Percentiles rank a stretch among this genome's conserved stretches.
phyloP scores from a whole-genome alignment of 2,329 filamentous ascomycete genomes.

The Lasiodiplodia sp. region DNA sequence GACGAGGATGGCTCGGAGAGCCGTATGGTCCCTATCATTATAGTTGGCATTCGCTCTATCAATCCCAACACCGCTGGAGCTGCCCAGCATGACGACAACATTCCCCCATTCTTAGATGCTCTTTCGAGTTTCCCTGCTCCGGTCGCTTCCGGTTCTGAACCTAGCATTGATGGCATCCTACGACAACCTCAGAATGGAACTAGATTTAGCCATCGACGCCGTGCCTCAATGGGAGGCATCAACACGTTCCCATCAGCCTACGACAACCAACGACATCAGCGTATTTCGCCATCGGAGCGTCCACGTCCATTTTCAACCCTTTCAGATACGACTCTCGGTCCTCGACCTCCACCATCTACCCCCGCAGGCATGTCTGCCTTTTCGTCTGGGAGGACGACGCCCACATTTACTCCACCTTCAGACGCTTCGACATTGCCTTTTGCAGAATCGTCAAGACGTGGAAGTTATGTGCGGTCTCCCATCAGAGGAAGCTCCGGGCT shows the following conservation, averaged over 20 bases:
- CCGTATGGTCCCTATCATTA: slow-evolving; percentile 72
- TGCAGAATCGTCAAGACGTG: slow-evolving; percentile 46
- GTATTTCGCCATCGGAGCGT: slow-evolving; percentile 49
- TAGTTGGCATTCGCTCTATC: slow-evolving; percentile 73
- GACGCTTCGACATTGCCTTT: slow-evolving; percentile 47
- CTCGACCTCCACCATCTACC: slow-evolving; percentile 68
- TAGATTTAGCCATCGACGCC: slow-evolving; percentile 61
- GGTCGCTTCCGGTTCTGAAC: slow-evolving; percentile 56
- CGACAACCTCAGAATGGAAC: slow-evolving; percentile 63
- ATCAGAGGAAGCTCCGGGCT: slow-evolving; percentile 47
- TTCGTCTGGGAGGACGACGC: slow-evolving; percentile 59
- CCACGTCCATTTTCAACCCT: slow-evolving; percentile 53
- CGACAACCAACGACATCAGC: slow-evolving; percentile 62
- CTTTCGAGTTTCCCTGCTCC: slow-evolving; percentile 57
- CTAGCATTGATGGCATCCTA: slow-evolving; percentile 58
- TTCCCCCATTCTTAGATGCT: slow-evolving; percentile 59
- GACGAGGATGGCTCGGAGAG: slow-evolving; percentile 57
- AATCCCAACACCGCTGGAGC: slow-evolving; percentile 56
- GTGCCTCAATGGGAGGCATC: slow-evolving; percentile 62
- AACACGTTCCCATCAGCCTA: slow-evolving; percentile 57
- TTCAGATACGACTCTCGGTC: slow-evolving; percentile 65
- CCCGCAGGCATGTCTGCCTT: slow-evolving; percentile 63
- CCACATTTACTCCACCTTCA: slow-evolving; percentile 41
- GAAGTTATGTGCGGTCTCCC: slow-evolving; percentile 47
- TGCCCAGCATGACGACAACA: slow-evolving; percentile 52